Base-by-base conservation (phyloP, 257 asterid genomes). In the Nicotiana otophora region DNA sequence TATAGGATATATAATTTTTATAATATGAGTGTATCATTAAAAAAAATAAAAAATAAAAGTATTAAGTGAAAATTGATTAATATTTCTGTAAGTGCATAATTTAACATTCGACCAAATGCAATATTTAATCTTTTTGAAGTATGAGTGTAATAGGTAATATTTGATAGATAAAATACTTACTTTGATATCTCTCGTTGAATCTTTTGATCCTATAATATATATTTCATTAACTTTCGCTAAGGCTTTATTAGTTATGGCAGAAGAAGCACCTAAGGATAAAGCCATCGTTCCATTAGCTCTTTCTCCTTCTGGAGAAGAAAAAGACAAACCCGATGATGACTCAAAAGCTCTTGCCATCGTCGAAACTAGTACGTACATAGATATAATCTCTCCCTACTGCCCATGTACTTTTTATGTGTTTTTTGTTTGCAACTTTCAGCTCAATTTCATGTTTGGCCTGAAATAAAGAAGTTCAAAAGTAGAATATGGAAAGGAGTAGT, bases 301-400 rank as follows among this genome's bases (percentile, higher is more conserved):
- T 70, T 62, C 61, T 74, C 90, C 89, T 23, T 77, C 83, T 5
- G 91, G 86, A 68, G 96, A 79, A 36, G 23, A 10, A 16, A 51
- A 60, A 23, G 77, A 64, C n/a, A 80, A 46, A 76, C 78, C 90
- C 19, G 94, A 92, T 62, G 97, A 94, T 8, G 48, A 7, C 48
- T 67, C 85, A 87, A 89, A 96, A 86, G 96, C 98, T 84, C 90
- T 96, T 26, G 95, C 78, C 81, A n/a, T 89, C 30, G 91, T 92
- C 69, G 97, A 96, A 85, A 84, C 91, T 89, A 90, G 81, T 82
- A 78, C 28, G 15, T 79, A 34, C 48, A 39, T 39, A 33, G 36
- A 33, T 46, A 46, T 67, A n/a, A n/a, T 12, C 19, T 30, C 15
- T 3, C 19, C 46, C 57, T 64, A 28, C 10, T 33, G 55, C 4